Percentiles rank a stretch among this genome's conserved stretches.
phyloP scores from a whole-genome alignment of 2,329 filamentous ascomycete species.

The Arthrobotrys musiformis region DNA sequence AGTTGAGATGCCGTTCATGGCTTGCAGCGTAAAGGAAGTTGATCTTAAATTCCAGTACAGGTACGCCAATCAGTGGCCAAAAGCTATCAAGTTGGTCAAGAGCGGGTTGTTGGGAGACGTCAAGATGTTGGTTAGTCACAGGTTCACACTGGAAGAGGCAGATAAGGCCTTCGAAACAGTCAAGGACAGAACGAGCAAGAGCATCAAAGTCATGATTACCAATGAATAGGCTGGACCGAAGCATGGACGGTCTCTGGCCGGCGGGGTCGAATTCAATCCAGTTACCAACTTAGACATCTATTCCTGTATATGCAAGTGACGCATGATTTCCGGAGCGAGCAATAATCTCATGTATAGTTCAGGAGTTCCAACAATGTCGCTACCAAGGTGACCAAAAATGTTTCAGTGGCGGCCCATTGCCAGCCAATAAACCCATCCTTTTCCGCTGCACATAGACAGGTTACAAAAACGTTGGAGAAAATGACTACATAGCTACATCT shows the following conservation, averaged over 20 bases:
- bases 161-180: conserved; percentile 90
- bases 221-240: conserved; percentile 62
- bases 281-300: conserved; percentile 31
- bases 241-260: no score
- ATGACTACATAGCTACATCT: no score
- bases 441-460: background rate
- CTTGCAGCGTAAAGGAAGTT: conserved; percentile 87
- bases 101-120: conserved; percentile 77
- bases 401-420: background rate
- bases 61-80: conserved; percentile 84
- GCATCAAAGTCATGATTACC: conserved; percentile 98
- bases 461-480: no score
- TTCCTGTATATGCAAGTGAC: conserved; percentile 16
- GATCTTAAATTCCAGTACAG: conserved; percentile 97
- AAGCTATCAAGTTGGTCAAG: conserved; percentile 86
- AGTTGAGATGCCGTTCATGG: conserved; percentile 96
- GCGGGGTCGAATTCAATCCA: background rate
- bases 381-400: conserved; percentile 1
- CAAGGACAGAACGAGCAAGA: conserved; percentile 85
- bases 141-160: conserved; percentile 85
- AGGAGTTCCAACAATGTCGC: conserved; percentile 5
- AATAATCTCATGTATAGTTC: no score
- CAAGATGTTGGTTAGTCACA: conserved; percentile 84
- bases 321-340: background rate
- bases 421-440: background rate